Conservation (phyloP, 371 early-diverging fungal species). For the Phascolomyces articulosus region DNA sequence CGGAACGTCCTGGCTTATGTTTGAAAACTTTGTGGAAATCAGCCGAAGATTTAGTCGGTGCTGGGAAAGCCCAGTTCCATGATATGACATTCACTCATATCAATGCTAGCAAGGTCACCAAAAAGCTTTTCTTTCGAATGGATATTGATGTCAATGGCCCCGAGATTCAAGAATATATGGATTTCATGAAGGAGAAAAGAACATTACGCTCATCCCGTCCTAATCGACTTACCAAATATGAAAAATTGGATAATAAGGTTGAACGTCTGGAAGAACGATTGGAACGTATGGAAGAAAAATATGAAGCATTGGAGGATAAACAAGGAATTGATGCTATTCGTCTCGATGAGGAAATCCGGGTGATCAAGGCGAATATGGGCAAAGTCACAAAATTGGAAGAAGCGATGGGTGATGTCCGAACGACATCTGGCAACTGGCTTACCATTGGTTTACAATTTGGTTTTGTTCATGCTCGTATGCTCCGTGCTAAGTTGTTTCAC, state of each 20-base stretch:
- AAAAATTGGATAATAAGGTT: constrained; percentile 9
- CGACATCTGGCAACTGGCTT: constrained; percentile 24
- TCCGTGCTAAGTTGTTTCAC: constrained; percentile 44
- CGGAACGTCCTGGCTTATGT: neutral
- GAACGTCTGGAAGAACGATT: constrained; percentile 31
- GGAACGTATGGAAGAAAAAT: constrained; percentile 23
- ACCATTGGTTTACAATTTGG: constrained; percentile 46
- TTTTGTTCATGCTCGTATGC: constrained; percentile 42
- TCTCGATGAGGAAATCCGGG: constrained; percentile 10
- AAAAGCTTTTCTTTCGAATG: constrained; percentile 13
- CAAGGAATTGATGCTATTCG: constrained; percentile 9
- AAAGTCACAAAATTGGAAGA: neutral
- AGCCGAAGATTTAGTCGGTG: constrained; percentile 4
- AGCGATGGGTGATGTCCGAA: neutral
- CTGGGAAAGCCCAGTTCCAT: constrained; percentile 8
- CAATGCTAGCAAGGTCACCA: neutral
- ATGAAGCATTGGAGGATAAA: neutral
- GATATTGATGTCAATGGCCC: constrained; percentile 23
- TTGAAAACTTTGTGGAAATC: constrained; percentile 25
- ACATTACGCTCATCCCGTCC: neutral
- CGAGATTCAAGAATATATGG: constrained; percentile 16
- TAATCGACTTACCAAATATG: constrained; percentile 8
- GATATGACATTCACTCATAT: neutral
- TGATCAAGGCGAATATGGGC: constrained; percentile 9
- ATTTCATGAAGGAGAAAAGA: constrained; percentile 13